Percentiles rank a stretch among this genome's conserved stretches.
Conservation (phyloP, 192 early-diverging fungal species). For the Thamnidium elegans region DNA sequence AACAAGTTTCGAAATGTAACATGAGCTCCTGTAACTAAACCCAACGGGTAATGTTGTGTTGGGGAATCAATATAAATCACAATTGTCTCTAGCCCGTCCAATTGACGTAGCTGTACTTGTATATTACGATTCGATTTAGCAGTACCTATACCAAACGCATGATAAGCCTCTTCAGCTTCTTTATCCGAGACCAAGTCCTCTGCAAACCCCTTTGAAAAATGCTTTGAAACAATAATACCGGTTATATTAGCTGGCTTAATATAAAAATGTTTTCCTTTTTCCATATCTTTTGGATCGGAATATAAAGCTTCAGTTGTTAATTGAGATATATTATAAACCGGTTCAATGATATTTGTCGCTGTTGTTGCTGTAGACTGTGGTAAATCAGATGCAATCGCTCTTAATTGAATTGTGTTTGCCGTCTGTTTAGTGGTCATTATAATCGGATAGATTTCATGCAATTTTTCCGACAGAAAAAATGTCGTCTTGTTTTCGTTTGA, state of each 20-base stretch:
- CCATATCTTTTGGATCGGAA: no score
- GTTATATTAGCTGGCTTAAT: background rate
- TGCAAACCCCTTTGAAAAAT: background rate
- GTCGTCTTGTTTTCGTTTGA: no score
- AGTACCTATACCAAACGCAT: conserved; percentile 11
- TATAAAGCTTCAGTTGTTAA: no score
- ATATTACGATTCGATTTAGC: conserved; percentile 16
- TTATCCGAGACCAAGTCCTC: background rate
- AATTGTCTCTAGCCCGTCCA: conserved; percentile 1
- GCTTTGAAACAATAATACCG: conserved; percentile 7
- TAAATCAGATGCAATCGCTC: no score
- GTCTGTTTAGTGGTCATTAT: no score
- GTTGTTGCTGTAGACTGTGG: no score
- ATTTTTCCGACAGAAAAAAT: no score
- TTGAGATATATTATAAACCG: no score
- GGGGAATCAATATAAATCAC: conserved; percentile 23
- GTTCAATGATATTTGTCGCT: no score
- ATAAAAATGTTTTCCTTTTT: background rate
- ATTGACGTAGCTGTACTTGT: conserved; percentile 14
- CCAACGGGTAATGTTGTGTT: conserved; percentile 2
- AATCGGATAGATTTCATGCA: no score
- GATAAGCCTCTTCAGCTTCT: background rate
- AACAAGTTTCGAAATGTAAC: conserved; percentile 9
- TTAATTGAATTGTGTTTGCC: no score
- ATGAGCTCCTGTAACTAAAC: conserved; percentile 15